These are phyloP conservation scores for Amanita subjunquillea DNA, from an alignment of 768 basidiomycete species.

Conservation along the genomic window DNA sequence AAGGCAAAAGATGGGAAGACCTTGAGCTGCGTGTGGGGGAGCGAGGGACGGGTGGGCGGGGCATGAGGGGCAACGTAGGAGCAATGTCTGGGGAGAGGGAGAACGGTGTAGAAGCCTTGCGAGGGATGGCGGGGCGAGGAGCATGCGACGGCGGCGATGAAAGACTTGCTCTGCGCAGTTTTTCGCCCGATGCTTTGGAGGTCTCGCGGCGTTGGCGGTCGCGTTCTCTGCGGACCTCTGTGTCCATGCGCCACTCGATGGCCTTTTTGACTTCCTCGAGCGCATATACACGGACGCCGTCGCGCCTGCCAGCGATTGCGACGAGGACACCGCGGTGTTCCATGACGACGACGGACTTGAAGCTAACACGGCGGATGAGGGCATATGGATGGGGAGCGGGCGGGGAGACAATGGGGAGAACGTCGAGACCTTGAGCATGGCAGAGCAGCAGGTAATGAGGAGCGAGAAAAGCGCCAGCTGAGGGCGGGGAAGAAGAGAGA, in stretches of 20 bases:
- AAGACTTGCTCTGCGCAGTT: slow-evolving; percentile 35
- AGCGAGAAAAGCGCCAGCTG: slow-evolving; percentile 68
- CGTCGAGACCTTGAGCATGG: slow-evolving; percentile 79
- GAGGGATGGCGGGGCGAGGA: slow-evolving; percentile 19
- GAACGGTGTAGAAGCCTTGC: slow-evolving; percentile 25
- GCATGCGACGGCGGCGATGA: slow-evolving; percentile 29
- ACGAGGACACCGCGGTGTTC: slow-evolving; percentile 87
- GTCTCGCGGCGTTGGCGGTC: slow-evolving; percentile 64
- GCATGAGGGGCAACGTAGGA: slow-evolving; percentile 20
- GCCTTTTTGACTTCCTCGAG: slow-evolving; percentile 79
- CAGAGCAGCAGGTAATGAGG: slow-evolving; percentile 80
- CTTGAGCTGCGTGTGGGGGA: slow-evolving; percentile 17
- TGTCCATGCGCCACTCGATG: slow-evolving; percentile 81
- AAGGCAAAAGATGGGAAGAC: slow-evolving; percentile 23
- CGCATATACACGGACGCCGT: slow-evolving; percentile 83
- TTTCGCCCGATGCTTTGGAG: slow-evolving; percentile 41
- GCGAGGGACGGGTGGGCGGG: slow-evolving; percentile 16
- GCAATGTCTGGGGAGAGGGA: slow-evolving; percentile 21
- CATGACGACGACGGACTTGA: slow-evolving; percentile 88
- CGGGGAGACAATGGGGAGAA: slow-evolving; percentile 68
- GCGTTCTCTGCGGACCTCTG: slow-evolving; percentile 64
- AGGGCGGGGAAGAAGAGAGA: slow-evolving; percentile 69
- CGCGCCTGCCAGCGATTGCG: slow-evolving; percentile 77
- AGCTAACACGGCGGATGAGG: slow-evolving; percentile 69
- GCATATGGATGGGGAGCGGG: slow-evolving; percentile 73